Conservation (phyloP, 805 yeast species). For the Candida insectalens region DNA sequence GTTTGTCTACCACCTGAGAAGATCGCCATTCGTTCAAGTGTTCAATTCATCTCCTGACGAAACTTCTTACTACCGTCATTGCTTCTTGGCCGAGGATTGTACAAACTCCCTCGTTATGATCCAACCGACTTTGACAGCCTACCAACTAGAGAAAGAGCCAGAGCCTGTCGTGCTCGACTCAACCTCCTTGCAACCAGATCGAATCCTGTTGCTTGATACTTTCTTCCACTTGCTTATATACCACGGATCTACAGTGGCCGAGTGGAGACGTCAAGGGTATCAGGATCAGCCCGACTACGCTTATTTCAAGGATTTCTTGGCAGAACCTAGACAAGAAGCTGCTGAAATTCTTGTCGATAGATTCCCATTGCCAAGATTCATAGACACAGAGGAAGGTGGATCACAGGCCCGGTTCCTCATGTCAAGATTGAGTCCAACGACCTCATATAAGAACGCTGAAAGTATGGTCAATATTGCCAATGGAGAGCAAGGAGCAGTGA, state of each 20-base stretch:
- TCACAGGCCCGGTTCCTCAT: constrained; percentile 65
- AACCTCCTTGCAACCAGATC: constrained; percentile 45
- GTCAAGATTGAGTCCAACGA: constrained; percentile 62
- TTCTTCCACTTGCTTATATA: constrained; percentile 60
- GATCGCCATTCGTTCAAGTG: constrained; percentile 56
- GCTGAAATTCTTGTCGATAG: constrained; percentile 55
- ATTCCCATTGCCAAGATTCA: constrained; percentile 63
- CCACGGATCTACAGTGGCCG: constrained; percentile 59
- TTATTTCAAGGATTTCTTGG: constrained; percentile 49
- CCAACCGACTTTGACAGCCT: constrained; percentile 57
- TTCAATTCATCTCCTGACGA: constrained; percentile 69
- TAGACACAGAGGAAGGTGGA: constrained; percentile 69
- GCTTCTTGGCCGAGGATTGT: constrained; percentile 52
- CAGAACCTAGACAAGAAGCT: constrained; percentile 55
- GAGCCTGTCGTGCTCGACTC: constrained; percentile 58
- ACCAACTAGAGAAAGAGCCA: constrained; percentile 48
- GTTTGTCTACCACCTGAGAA: constrained; percentile 55
- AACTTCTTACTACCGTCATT: constrained; percentile 54
- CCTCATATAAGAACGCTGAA: constrained; percentile 33
- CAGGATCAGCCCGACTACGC: constrained; percentile 53
- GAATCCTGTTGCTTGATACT: constrained; percentile 52
- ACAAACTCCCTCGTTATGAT: constrained; percentile 55
- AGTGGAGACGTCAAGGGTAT: constrained; percentile 56
- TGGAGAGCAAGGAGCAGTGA: constrained; percentile 23
- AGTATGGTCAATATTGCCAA: constrained; percentile 9